phyloP scores from a whole-genome alignment of 169 alveolate genomes.

The Plasmodium vinckei region DNA sequence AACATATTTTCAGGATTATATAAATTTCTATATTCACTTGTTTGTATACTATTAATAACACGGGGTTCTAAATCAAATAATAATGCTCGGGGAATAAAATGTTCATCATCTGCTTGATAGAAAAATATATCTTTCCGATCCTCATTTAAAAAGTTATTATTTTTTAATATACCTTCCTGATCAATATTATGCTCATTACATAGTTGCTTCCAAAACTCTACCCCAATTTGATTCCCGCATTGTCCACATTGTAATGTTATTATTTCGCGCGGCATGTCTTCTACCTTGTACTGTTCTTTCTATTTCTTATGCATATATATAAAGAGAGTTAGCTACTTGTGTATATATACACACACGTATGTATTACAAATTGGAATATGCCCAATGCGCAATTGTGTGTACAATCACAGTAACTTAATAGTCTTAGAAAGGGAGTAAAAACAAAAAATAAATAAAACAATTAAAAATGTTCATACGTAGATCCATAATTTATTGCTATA shows the following conservation, averaged over 20 bases:
- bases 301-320: too few species aligned
- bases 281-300: too few species aligned
- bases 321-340: too few species aligned
- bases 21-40: slow-evolving; percentile 90
- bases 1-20: slow-evolving; percentile 98
- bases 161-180: slow-evolving; percentile 84
- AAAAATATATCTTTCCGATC: slow-evolving; percentile 98
- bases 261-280: slow-evolving; percentile 98
- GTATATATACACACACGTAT: too few species aligned
- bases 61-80: slow-evolving; percentile 99
- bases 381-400: too few species aligned
- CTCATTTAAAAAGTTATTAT: slow-evolving; percentile 87
- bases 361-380: too few species aligned
- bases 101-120: slow-evolving; percentile 95
- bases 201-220: slow-evolving; percentile 99
- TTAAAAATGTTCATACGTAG: too few species aligned
- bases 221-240: slow-evolving; percentile 99
- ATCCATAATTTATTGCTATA: too few species aligned
- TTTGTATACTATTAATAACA: slow-evolving; percentile 89
- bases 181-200: slow-evolving; percentile 98
- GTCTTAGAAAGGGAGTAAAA: too few species aligned
- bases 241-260: slow-evolving; percentile 99
- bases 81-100: slow-evolving; percentile 95
- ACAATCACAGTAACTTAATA: too few species aligned
- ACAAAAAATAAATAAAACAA: too few species aligned